phyloP scores from a whole-genome alignment of 371 early-diverging fungal genomes.

The Mucor mucedo region DNA sequence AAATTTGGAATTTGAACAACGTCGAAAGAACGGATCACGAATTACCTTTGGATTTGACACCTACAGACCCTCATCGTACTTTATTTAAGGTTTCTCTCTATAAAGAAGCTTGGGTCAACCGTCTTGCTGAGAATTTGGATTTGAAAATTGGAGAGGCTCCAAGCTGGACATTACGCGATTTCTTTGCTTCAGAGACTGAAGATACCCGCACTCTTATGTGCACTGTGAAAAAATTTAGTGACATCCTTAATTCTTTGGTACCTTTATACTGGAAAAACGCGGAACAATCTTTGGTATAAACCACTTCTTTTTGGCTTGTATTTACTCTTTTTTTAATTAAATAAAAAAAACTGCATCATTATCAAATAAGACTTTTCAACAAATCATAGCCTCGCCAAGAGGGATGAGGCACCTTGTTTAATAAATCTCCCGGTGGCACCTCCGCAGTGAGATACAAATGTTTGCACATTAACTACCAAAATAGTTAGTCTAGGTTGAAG shows the following conservation, averaged over 20 bases:
- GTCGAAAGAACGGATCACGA: slow-evolving; percentile 25
- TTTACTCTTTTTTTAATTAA: neutral
- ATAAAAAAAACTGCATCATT: neutral
- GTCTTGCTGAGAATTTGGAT: slow-evolving; percentile 43
- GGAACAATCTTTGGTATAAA: slow-evolving; percentile 19
- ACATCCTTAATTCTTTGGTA: slow-evolving; percentile 30
- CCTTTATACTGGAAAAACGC: slow-evolving; percentile 35
- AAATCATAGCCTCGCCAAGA: too few species aligned
- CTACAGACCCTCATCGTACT: slow-evolving; percentile 28
- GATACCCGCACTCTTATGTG: slow-evolving; percentile 28
- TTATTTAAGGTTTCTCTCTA: slow-evolving; percentile 42
- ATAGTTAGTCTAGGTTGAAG: too few species aligned
- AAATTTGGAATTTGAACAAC: slow-evolving; percentile 42
- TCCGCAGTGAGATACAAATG: too few species aligned
- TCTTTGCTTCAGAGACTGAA: slow-evolving; percentile 34
- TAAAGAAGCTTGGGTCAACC: slow-evolving; percentile 41
- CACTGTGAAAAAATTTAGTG: slow-evolving; percentile 31
- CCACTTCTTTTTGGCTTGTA: neutral
- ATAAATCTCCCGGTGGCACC: too few species aligned
- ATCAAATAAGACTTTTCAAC: too few species aligned
- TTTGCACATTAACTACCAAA: too few species aligned
- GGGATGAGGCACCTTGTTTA: too few species aligned
- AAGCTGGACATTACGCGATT: slow-evolving; percentile 40
- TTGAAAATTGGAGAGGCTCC: slow-evolving; percentile 50
- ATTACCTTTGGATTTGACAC: slow-evolving; percentile 39